Conservation (phyloP, 768 basidiomycete genomes). For the Clavaria fumosa region DNA sequence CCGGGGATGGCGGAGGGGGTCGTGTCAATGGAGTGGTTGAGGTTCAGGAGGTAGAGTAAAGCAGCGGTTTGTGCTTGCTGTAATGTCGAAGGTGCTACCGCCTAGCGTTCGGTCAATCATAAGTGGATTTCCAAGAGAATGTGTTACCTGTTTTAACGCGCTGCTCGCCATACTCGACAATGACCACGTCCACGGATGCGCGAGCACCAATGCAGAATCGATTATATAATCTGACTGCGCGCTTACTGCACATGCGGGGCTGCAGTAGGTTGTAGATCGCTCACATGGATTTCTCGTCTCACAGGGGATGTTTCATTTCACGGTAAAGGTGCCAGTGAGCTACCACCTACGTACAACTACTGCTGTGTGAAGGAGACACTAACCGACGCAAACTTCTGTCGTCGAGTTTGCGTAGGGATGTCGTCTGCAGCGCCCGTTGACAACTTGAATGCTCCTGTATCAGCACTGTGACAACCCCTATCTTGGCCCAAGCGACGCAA, state of each 20-base stretch:
- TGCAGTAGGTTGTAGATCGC: not conserved
- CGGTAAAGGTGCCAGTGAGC: no score
- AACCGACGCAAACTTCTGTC: no score
- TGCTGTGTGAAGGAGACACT: no score
- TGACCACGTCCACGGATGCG: not conserved
- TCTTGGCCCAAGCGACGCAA: no score
- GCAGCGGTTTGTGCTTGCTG: constrained; percentile 83
- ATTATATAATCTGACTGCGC: not conserved
- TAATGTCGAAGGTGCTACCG: constrained; percentile 40
- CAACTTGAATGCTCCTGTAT: no score
- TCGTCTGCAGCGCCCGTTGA: no score
- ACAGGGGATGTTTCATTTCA: no score
- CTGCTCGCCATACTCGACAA: constrained; percentile 26
- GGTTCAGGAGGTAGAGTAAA: constrained; percentile 71
- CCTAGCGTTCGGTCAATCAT: constrained; percentile 11
- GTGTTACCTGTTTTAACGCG: constrained; percentile 28
- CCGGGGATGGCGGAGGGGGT: constrained; percentile 17
- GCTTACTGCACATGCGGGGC: not conserved
- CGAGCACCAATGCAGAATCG: not conserved
- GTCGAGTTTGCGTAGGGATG: no score
- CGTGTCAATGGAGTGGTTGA: constrained; percentile 48
- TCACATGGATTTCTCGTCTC: not conserved
- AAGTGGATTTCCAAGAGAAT: not conserved
- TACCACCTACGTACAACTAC: no score
- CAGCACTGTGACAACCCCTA: no score